phyloP scores from a whole-genome alignment of 2,329 filamentous ascomycete species.

The Venturia nashicola region DNA sequence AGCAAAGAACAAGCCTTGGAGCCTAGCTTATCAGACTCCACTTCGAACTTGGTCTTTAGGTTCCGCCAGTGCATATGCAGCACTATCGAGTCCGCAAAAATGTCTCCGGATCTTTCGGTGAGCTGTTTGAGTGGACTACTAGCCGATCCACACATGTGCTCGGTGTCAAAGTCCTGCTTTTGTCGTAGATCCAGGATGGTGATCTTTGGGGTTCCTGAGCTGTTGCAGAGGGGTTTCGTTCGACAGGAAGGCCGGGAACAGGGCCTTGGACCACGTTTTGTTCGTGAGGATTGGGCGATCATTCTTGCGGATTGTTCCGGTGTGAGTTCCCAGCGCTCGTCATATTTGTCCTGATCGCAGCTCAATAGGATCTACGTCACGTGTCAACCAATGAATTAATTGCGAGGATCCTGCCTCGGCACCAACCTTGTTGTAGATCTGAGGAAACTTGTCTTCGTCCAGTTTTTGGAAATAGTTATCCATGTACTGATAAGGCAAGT shows the following conservation, averaged over 20 bases:
- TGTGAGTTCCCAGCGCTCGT: constrained; percentile 41
- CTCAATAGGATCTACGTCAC: constrained; percentile 37
- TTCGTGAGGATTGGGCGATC: background rate
- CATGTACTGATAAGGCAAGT: constrained; percentile 52
- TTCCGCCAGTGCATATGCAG: constrained; percentile 1
- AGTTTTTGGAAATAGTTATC: constrained; percentile 48
- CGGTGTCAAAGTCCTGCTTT: constrained; percentile 4
- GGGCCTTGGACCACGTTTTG: background rate
- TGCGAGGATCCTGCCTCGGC: constrained; percentile 34
- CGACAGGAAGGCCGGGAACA: background rate
- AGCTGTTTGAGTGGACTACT: constrained; percentile 6
- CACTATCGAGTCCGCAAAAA: background rate
- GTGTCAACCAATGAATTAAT: constrained; percentile 40
- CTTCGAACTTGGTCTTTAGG: background rate
- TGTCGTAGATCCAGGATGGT: constrained; percentile 6
- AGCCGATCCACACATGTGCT: background rate
- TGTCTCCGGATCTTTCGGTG: background rate
- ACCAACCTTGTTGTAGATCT: constrained; percentile 35
- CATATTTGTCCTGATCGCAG: constrained; percentile 39
- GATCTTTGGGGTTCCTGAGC: background rate
- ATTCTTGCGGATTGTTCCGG: constrained; percentile 14
- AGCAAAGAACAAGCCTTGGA: background rate
- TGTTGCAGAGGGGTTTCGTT: background rate
- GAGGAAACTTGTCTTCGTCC: constrained; percentile 34
- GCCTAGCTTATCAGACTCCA: background rate